Percentiles rank a stretch among this genome's conserved stretches.
phyloP scores from a whole-genome alignment of 2,329 filamentous ascomycete species.

The Colletotrichum ledebouriae region DNA sequence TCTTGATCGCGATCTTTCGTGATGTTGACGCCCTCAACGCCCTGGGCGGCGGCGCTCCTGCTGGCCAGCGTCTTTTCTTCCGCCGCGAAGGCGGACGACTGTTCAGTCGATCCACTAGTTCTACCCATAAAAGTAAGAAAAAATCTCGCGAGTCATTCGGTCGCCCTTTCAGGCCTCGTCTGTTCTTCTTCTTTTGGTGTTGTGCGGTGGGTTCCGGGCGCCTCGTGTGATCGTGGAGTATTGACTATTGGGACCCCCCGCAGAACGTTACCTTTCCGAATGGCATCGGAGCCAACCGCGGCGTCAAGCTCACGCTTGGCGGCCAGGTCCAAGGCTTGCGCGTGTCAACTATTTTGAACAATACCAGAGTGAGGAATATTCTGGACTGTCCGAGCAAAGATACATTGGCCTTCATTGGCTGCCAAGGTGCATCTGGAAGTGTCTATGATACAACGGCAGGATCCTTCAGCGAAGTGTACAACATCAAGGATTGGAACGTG shows the following conservation, averaged over 20 bases:
- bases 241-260: slow-evolving; percentile 16
- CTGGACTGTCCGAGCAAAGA: slow-evolving; percentile 30
- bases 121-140: slow-evolving; percentile 40
- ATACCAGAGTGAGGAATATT: slow-evolving; percentile 40
- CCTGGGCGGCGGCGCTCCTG: slow-evolving; percentile 35
- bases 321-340: slow-evolving; percentile 41
- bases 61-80: slow-evolving; percentile 40
- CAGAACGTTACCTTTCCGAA: slow-evolving; percentile 42
- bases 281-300: slow-evolving; percentile 41
- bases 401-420: slow-evolving; percentile 36
- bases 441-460: slow-evolving; percentile 36
- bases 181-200: slow-evolving; percentile 22
- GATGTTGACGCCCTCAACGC: slow-evolving; percentile 39
- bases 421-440: slow-evolving; percentile 40
- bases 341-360: slow-evolving; percentile 40
- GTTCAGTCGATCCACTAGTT: slow-evolving; percentile 34
- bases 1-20: slow-evolving; percentile 27
- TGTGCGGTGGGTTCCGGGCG: not conserved
- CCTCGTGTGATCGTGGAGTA: not conserved
- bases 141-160: slow-evolving; percentile 19
- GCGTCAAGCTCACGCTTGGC: slow-evolving; percentile 40
- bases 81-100: slow-evolving; percentile 32
- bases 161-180: slow-evolving; percentile 13
- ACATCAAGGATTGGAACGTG: slow-evolving; percentile 40
- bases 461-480: slow-evolving; percentile 32